A percentile compares a stretch with the other conserved stretches of the same genome.
These are phyloP conservation scores for Lachnellula occidentalis DNA, from an alignment of 2,329 filamentous ascomycete genomes.

Conservation along the genomic window DNA sequence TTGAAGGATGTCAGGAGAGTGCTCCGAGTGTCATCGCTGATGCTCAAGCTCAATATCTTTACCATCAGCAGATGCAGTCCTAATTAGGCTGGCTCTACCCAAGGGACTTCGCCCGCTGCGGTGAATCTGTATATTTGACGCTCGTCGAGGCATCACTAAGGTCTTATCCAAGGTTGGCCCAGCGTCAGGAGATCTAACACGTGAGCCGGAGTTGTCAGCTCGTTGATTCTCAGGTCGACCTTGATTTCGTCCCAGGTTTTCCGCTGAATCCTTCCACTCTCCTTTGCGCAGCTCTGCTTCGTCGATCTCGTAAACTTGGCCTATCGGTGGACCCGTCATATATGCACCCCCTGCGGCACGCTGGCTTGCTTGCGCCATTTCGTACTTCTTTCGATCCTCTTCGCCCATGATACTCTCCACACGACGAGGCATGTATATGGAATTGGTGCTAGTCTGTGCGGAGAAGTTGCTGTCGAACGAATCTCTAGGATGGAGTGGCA, in stretches of 20 bases:
- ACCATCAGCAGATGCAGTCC: slow-evolving; percentile 23
- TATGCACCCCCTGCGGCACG: slow-evolving; percentile 34
- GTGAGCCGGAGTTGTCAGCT: slow-evolving; percentile 6
- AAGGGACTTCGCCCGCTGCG: slow-evolving; percentile 32
- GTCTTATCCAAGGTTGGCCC: slow-evolving; percentile 8
- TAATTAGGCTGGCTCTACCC: slow-evolving; percentile 31
- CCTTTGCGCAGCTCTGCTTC: slow-evolving; percentile 39
- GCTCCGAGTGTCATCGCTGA: slow-evolving; percentile 3
- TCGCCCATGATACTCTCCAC: slow-evolving; percentile 63
- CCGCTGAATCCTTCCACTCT: slow-evolving; percentile 38
- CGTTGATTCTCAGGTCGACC: slow-evolving; percentile 17
- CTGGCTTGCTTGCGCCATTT: slow-evolving; percentile 58
- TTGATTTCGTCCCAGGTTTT: slow-evolving; percentile 28
- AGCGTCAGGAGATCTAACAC: slow-evolving; percentile 5
- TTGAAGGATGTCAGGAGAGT: background rate
- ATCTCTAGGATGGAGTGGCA: slow-evolving; percentile 47
- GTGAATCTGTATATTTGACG: slow-evolving; percentile 18
- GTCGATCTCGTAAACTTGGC: slow-evolving; percentile 46
- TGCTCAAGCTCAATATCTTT: slow-evolving; percentile 23
- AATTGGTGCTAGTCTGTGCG: slow-evolving; percentile 49
- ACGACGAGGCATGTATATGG: slow-evolving; percentile 62
- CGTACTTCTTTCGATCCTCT: slow-evolving; percentile 70
- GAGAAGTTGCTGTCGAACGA: slow-evolving; percentile 65
- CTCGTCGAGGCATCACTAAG: slow-evolving; percentile 17
- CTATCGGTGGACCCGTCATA: slow-evolving; percentile 35